A percentile compares a stretch with the other conserved stretches of the same genome.
Evolutionary conservation across 2,329 filamentous ascomycete genomes (phyloP).

Genomic region (Trichoderma arundinaceum): DNA sequence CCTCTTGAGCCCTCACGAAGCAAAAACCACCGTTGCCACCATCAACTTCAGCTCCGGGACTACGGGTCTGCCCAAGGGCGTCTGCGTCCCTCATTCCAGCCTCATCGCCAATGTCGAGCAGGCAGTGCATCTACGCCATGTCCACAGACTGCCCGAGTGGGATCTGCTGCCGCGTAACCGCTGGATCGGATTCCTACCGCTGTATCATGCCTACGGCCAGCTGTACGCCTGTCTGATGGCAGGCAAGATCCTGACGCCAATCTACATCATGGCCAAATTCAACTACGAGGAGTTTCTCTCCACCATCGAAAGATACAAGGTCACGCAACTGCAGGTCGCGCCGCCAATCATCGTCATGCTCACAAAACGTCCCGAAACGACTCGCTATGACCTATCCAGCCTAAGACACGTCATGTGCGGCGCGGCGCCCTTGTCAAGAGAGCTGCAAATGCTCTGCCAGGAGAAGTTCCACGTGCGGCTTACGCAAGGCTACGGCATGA

Average conservation of each 20-base stretch:
- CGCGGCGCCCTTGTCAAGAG: constrained; percentile 56
- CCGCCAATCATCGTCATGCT: constrained; percentile 65
- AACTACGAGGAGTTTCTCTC: constrained; percentile 59
- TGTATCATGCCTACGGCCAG: constrained; percentile 67
- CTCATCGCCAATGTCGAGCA: constrained; percentile 58
- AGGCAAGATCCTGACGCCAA: constrained; percentile 50
- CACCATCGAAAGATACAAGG: constrained; percentile 55
- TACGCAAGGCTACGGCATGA: constrained; percentile 67
- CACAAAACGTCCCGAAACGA: constrained; percentile 60
- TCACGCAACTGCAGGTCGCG: constrained; percentile 60
- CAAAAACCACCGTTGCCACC: constrained; percentile 46
- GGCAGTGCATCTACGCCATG: constrained; percentile 53
- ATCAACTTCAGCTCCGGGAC: constrained; percentile 60
- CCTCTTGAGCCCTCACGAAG: constrained; percentile 40
- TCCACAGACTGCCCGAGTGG: constrained; percentile 38
- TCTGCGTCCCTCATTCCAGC: constrained; percentile 56
- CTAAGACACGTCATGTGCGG: constrained; percentile 56
- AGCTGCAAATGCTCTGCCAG: constrained; percentile 55
- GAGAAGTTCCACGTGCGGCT: constrained; percentile 48
- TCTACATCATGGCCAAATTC: constrained; percentile 64
- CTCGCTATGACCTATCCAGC: constrained; percentile 58
- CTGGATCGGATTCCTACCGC: constrained; percentile 67
- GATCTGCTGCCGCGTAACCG: constrained; percentile 50
- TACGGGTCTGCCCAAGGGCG: constrained; percentile 58
- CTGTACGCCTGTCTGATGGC: constrained; percentile 57